phyloP scores from a whole-genome alignment of 495 filamentous ascomycete genomes.

The Neurospora sp. region DNA sequence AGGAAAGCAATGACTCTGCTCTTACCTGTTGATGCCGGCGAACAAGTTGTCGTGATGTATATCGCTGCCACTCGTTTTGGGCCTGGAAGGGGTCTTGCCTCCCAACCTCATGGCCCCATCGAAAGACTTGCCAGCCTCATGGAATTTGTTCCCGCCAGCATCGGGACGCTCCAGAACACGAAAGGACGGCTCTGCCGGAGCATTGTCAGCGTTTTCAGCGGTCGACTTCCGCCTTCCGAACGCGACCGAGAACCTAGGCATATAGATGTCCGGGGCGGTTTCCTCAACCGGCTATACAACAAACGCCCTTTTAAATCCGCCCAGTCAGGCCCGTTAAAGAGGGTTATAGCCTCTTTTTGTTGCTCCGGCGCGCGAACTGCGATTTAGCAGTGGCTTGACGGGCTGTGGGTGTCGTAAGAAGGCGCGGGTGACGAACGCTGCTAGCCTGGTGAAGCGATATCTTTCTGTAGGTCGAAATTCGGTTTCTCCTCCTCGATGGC shows the following conservation, averaged over 20 bases:
- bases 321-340: background rate
- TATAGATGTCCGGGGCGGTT: conserved; percentile 29
- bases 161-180: conserved; percentile 39
- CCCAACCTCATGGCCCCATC: conserved; percentile 29
- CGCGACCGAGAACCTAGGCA: conserved; percentile 43
- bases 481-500: background rate
- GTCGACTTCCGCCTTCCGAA: conserved; percentile 42
- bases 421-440: background rate
- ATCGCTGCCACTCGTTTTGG: conserved; percentile 19
- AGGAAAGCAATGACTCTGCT: conserved; percentile 2
- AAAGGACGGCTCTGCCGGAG: conserved; percentile 33
- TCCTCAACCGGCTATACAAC: conserved; percentile 5
- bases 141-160: conserved; percentile 9
- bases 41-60: conserved; percentile 47
- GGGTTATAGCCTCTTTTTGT: background rate
- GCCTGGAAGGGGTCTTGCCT: conserved; percentile 15
- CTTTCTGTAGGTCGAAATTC: background rate
- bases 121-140: conserved; percentile 25
- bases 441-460: background rate
- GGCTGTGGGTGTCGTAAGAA: background rate
- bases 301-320: conserved; percentile 10
- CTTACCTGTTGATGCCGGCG: conserved; percentile 43
- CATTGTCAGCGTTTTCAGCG: conserved; percentile 40
- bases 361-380: background rate
- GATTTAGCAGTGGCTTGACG: conserved; percentile 1